Conservation (phyloP, 2,329 filamentous ascomycete genomes). For the Arachnopeziza araneosa region DNA sequence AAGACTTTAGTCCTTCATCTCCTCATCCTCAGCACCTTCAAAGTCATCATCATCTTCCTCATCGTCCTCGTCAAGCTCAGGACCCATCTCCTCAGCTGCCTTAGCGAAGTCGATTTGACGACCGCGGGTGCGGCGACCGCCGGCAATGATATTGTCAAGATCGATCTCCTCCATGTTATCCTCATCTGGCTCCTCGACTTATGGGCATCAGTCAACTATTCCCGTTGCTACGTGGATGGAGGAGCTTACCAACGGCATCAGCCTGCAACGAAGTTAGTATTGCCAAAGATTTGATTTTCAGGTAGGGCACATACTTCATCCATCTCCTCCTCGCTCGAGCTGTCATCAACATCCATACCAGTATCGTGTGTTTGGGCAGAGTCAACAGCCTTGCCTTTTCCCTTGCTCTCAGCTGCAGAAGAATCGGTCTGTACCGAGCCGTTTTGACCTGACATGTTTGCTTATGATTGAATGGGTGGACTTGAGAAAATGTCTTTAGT, state of each 20-base stretch:
- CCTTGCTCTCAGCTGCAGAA: not conserved
- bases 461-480: not conserved
- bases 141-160: constrained; percentile 75
- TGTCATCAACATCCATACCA: not conserved
- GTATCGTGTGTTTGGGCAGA: not conserved
- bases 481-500: not conserved
- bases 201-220: constrained; percentile 5
- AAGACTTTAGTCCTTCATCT: constrained; percentile 55
- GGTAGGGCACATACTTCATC: not conserved
- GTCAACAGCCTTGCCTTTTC: not conserved
- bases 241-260: constrained; percentile 24
- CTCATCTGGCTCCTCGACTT: constrained; percentile 66
- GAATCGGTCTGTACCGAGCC: not conserved
- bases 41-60: constrained; percentile 63
- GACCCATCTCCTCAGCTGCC: constrained; percentile 72
- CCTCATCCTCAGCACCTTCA: constrained; percentile 60
- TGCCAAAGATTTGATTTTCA: not conserved
- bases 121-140: constrained; percentile 80
- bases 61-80: constrained; percentile 73
- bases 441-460: not conserved
- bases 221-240: not conserved
- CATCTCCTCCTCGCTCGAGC: not conserved
- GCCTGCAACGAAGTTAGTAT: constrained; percentile 8
- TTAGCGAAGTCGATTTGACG: constrained; percentile 91
- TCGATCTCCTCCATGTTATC: constrained; percentile 90